phyloP scores from a whole-genome alignment of 2,329 filamentous ascomycete species.

The Huntiella abstrusa region DNA sequence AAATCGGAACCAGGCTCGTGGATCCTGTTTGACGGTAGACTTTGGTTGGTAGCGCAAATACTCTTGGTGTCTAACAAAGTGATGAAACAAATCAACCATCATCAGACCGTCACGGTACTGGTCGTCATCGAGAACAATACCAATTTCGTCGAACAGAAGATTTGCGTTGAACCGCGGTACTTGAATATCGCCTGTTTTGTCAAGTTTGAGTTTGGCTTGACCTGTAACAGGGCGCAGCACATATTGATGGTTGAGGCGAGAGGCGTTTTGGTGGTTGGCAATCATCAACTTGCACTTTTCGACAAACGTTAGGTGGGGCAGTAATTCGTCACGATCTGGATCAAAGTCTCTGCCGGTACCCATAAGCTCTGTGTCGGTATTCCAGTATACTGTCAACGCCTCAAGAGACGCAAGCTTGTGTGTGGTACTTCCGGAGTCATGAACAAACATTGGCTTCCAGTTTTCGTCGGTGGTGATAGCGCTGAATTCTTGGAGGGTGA shows the following conservation, averaged over 20 bases:
- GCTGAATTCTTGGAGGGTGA: slow-evolving; percentile 91
- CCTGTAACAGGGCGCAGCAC: slow-evolving; percentile 92
- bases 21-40: slow-evolving; percentile 68
- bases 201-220: slow-evolving; percentile 81
- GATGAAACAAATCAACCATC: slow-evolving; percentile 97
- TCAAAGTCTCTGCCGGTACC: slow-evolving; percentile 58
- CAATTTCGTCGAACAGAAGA: slow-evolving; percentile 89
- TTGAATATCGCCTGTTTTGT: slow-evolving; percentile 70
- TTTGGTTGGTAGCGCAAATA: slow-evolving; percentile 88
- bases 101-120: slow-evolving; percentile 95
- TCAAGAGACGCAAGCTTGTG: slow-evolving; percentile 88
- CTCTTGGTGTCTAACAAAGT: slow-evolving; percentile 93
- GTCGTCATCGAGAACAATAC: slow-evolving; percentile 89
- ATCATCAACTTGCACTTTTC: slow-evolving; percentile 63
- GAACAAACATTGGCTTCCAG: slow-evolving; percentile 92
- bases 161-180: slow-evolving; percentile 77
- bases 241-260: slow-evolving; percentile 52
- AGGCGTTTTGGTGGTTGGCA: slow-evolving; percentile 18
- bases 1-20: slow-evolving; percentile 79
- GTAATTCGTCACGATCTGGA: slow-evolving; percentile 31
- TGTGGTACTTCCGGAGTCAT: slow-evolving; percentile 62
- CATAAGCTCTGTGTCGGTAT: slow-evolving; percentile 74
- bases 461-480: slow-evolving; percentile 88
- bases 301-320: slow-evolving; percentile 60
- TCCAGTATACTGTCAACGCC: slow-evolving; percentile 90